These are phyloP conservation scores for Oryza punctata DNA, from an alignment of 176 grass and related monocot genomes.

Conservation along the genomic window DNA sequence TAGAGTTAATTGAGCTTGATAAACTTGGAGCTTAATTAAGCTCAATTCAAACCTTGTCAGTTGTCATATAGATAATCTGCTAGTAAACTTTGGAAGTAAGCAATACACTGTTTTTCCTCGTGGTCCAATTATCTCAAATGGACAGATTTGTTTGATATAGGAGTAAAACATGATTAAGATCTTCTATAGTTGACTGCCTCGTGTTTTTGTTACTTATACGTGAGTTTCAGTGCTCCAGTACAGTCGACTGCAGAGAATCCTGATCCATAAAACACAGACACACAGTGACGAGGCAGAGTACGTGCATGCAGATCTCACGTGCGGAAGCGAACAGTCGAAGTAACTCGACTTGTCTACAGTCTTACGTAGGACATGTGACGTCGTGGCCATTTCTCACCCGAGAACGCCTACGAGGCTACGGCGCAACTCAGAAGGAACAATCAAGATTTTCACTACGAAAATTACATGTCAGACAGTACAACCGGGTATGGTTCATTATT, in stretches of 20 bases:
- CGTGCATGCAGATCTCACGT: not conserved
- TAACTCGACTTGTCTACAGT: not conserved
- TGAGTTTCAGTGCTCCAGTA: no score
- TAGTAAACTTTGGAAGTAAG: constrained; percentile 15
- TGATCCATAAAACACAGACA: no score
- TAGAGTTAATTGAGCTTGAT: not conserved
- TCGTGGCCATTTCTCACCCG: not conserved
- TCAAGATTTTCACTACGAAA: not conserved
- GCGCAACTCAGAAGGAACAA: not conserved
- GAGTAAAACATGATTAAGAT: no score
- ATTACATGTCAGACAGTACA: not conserved
- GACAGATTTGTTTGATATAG: not conserved
- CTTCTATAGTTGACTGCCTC: no score
- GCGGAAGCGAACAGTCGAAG: not conserved
- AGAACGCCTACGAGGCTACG: not conserved
- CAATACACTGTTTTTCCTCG: not conserved
- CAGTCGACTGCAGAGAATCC: no score
- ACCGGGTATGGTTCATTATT: no score
- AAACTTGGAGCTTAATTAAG: not conserved
- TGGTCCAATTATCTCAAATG: not conserved
- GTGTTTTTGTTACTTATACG: no score
- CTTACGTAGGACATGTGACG: not conserved
- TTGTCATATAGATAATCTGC: not conserved
- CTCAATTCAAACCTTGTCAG: not conserved
- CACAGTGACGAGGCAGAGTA: not conserved